Base-by-base conservation (phyloP, 2,329 filamentous ascomycete species). In the Pezicula neosporulosa region DNA sequence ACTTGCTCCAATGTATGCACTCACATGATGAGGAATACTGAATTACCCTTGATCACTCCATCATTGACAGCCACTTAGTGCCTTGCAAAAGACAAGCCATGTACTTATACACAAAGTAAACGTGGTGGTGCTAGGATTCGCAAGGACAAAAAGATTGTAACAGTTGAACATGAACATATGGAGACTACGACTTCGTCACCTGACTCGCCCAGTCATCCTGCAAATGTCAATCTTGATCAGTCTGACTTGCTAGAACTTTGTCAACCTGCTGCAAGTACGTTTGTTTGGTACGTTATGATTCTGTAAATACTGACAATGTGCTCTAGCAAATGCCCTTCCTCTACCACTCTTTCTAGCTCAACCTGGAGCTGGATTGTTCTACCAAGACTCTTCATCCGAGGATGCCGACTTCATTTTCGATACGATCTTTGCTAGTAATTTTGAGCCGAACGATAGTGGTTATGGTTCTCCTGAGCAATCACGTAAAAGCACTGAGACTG, bases 351-450 rank as follows among this genome's bases (percentile, higher is more conserved):
- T 42, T 13, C 42, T 61, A 24, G 59, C 56, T 1, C 39, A 72
- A 9, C 74, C 76, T 2, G 75, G 76, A 2, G 76, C 74, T 6
- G 76, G 74, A 6, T 66, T 79, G 43, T 74, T 70, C 50, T 68
- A 73, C 48, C 63, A 78, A 6, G 72, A 71, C 19, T 74, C 75
- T 55, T 66, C 70, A 24, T 69, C 72, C 33, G 70, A 70, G 46
- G 73, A 78, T 54, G 56, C 59, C 13, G 55, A 59, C 37, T 60
- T 57, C 21, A 56, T 60, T 16, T 61, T 60, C 48, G 59, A 61
- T 44, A 42, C 52, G 4, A 53, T 61, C 18, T 61, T 60, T 47
- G 50, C 54, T 8, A 41, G 28, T 10, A 51, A 55, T 21, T 46
- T 47, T 21, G 59, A 61, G 10, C 44, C 38, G 18, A 46, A 51